Conservation (phyloP, 345 rosid species). For the Gossypium mustelinum region DNA sequence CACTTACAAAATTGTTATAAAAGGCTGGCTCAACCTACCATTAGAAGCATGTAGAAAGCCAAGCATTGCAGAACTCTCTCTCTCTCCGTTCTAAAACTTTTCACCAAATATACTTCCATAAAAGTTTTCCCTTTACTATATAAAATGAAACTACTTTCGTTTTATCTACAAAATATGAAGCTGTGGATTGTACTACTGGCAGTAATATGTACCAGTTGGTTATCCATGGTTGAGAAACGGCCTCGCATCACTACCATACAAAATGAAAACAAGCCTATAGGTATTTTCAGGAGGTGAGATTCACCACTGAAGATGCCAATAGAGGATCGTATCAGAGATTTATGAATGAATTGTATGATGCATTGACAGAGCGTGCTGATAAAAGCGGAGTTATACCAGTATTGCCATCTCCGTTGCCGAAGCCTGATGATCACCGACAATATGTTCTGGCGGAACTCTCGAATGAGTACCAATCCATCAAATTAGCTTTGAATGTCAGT, state of each 20-base stretch:
- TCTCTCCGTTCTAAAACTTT: not conserved
- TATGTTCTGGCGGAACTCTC: not conserved
- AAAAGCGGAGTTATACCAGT: not conserved
- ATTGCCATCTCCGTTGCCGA: not conserved
- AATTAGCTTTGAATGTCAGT: not conserved
- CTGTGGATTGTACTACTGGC: not conserved
- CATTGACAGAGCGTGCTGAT: not conserved
- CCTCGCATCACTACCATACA: not conserved
- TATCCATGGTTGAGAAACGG: not conserved
- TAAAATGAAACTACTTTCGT: not conserved
- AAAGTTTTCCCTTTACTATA: not conserved
- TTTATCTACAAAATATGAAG: not conserved
- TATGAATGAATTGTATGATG: not conserved
- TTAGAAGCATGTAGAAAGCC: not conserved
- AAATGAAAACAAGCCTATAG: not conserved
- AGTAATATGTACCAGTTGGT: not conserved
- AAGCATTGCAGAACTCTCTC: not conserved
- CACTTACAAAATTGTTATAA: too few species aligned
- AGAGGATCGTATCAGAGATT: not conserved
- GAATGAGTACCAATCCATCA: not conserved
- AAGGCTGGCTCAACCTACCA: not conserved
- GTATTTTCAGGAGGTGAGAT: not conserved
- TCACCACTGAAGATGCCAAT: not conserved
- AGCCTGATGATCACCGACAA: not conserved
- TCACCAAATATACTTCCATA: not conserved